These are phyloP conservation scores for Podaxis sp. DNA, from an alignment of 768 basidiomycete genomes.

Conservation along the genomic window DNA sequence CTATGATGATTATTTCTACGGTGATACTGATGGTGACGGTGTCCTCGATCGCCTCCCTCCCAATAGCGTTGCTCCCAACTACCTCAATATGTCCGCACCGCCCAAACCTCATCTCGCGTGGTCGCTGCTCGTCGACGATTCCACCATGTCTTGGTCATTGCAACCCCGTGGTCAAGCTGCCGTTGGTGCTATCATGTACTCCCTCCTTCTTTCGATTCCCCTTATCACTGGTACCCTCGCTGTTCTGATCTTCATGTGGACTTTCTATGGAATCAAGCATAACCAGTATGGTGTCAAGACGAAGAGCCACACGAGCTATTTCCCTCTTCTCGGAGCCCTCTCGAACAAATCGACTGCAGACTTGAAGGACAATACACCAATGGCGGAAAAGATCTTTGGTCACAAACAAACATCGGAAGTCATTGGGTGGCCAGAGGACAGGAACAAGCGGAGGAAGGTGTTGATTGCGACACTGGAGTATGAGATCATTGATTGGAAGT, in stretches of 20 bases:
- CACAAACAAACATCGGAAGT: conserved; percentile 62
- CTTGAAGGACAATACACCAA: conserved; percentile 56
- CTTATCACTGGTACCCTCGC: conserved; percentile 81
- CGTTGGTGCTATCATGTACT: conserved; percentile 86
- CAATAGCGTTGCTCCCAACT: conserved; percentile 81
- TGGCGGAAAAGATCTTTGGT: conserved; percentile 73
- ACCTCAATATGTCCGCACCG: conserved; percentile 87
- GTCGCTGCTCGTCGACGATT: conserved; percentile 78
- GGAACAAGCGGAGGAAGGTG: conserved; percentile 85
- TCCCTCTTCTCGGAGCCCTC: conserved; percentile 76
- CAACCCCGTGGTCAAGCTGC: conserved; percentile 78
- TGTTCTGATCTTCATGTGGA: conserved; percentile 88
- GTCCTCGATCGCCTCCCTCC: conserved; percentile 89
- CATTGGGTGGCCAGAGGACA: conserved; percentile 97
- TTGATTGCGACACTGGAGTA: conserved; percentile 92
- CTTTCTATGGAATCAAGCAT: conserved; percentile 93
- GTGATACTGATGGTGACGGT: conserved; percentile 84
- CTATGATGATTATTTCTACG: conserved; percentile 91
- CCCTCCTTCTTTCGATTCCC: conserved; percentile 75
- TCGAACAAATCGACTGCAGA: conserved; percentile 67
- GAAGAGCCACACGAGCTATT: conserved; percentile 71
- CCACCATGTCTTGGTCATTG: conserved; percentile 70
- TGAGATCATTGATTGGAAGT: conserved; percentile 95
- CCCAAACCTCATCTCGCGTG: conserved; percentile 86
- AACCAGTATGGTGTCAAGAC: conserved; percentile 86